These are phyloP conservation scores for Pelargonium nanum DNA, from an alignment of 345 rosid species.

Conservation along the genomic window DNA sequence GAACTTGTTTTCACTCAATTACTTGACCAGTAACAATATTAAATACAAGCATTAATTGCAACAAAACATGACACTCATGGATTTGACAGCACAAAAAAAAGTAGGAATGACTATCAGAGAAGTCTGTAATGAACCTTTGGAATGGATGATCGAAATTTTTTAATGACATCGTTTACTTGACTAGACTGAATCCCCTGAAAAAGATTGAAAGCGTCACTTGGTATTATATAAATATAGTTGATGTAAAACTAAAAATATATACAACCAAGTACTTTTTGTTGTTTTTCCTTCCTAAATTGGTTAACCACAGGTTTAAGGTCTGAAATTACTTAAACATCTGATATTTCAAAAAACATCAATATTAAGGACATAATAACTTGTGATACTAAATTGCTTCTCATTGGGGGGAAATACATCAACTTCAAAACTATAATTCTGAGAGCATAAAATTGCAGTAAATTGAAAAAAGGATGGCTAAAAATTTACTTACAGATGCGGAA, in stretches of 20 bases:
- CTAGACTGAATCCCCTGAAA: not conserved
- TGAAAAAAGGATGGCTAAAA: not conserved
- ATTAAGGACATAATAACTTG: slow-evolving; percentile 3
- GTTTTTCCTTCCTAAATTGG: no score
- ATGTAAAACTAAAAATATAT: not conserved
- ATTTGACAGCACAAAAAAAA: not conserved
- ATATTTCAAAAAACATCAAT: slow-evolving; percentile 5
- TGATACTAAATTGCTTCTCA: slow-evolving; percentile 11
- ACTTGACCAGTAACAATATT: not conserved
- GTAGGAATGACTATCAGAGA: not conserved
- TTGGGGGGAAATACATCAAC: slow-evolving; percentile 1
- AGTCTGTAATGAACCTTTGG: not conserved
- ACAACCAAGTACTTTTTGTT: no score
- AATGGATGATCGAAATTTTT: not conserved
- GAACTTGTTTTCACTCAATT: not conserved
- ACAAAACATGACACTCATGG: not conserved
- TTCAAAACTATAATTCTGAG: not conserved
- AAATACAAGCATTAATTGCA: not conserved
- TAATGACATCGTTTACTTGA: not conserved
- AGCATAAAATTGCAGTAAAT: not conserved
- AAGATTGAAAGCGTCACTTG: not conserved
- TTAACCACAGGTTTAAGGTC: not conserved
- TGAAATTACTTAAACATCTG: no score
- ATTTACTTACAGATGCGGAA: not conserved
- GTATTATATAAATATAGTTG: not conserved